Base-by-base conservation (phyloP, 1,284 basidiomycete genomes). In the Volvariella volvacea region DNA sequence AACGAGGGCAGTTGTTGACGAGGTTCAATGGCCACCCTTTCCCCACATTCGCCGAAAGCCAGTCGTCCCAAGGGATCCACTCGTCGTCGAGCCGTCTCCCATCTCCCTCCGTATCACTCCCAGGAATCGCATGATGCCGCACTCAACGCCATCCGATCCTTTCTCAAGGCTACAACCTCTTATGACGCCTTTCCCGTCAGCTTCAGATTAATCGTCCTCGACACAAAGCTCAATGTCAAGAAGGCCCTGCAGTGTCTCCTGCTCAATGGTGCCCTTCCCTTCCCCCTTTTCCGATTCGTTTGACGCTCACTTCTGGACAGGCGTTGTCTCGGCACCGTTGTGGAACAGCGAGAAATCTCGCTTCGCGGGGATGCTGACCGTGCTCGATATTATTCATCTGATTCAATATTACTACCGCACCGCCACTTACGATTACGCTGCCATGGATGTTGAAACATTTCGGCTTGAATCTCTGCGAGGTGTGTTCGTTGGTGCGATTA, bases 141-240 rank as follows among this genome's bases (percentile, higher is more conserved):
- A 2, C 67, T 98, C 48, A 67, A 77, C 46, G 71, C 81, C 37
- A 91, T 97, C 53, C 80, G 94, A 41, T 70, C 71, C 44, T 91
- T 93, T 64, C 81, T 98, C 63, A 87, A 82, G 57, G 82, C 84
- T 46, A 78, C 90, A 50, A 91, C 85, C 31, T 84, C 83, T 50
- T 98, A 98, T 68, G 94, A 98, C 64, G 92, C 93, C 20, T 93
- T 97, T 54, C 94, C 94, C 14, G 90, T 97, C 67, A 90, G 86
- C 66, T 99, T 95, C 67, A 78, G 96, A 52, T 75, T 99, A 54
- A 97, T 99, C 59, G 92, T 98, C 15, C 80, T 99, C 44, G 96
- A 99, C 66, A 92, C 87, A 42, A 88, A 92, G 62, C 75, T 97
- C 54, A 92, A 88, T 59, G 92, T 96, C 41, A 93, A 92, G 70